Conservation (phyloP, 345 rosid species). For the Noccaea caerulescens region DNA sequence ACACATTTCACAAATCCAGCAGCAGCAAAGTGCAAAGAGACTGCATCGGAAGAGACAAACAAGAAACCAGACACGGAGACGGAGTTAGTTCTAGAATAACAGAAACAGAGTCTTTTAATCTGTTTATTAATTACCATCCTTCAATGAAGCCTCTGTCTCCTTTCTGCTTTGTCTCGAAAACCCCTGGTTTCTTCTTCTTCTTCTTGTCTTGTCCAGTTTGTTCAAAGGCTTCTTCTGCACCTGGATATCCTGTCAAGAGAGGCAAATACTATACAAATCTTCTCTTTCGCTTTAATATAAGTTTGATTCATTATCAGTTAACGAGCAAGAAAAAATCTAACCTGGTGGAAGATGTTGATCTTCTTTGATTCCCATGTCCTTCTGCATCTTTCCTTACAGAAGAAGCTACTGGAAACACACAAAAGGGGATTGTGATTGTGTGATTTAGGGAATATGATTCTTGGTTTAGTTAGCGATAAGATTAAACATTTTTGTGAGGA, state of each 20-base stretch:
- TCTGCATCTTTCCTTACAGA: conserved; percentile 29
- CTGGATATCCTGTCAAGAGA: conserved; percentile 40
- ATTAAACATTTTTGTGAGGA: neutral
- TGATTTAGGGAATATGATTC: conserved; percentile 32
- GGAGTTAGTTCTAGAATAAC: neutral
- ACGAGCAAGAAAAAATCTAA: neutral
- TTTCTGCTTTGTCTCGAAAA: conserved; percentile 37
- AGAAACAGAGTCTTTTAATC: neutral
- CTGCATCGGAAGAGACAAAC: conserved; percentile 25
- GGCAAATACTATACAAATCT: conserved; percentile 17
- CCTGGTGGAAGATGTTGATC: conserved; percentile 43
- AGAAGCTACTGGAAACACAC: no score
- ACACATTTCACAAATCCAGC: conserved; percentile 49
- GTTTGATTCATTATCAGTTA: neutral
- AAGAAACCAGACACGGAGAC: neutral
- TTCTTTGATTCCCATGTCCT: conserved; percentile 17
- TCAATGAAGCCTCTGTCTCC: conserved; percentile 48
- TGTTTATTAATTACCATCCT: conserved; percentile 41
- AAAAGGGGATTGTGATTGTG: conserved; percentile 16
- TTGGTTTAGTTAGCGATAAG: conserved; percentile 23
- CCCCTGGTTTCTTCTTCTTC: conserved; percentile 26
- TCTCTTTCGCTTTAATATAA: conserved; percentile 5
- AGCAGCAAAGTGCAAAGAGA: conserved; percentile 46
- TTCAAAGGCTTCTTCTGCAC: conserved; percentile 25
- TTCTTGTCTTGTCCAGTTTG: conserved; percentile 27